Conservation (phyloP, 2,329 filamentous ascomycete species). For the Fusarium denticulatum region DNA sequence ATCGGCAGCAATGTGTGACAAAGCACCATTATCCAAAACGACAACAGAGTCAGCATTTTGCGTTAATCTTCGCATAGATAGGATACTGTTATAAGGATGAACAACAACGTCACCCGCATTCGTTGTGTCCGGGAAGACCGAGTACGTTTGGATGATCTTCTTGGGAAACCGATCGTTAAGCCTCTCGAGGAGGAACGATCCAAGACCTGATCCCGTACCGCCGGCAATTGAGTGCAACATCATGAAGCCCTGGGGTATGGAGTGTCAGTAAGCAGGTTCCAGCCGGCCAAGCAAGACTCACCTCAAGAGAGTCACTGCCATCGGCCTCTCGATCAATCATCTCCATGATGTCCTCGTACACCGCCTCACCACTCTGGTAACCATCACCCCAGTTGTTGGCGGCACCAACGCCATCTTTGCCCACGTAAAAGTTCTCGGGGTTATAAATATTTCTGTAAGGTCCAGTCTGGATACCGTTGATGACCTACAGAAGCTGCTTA, state of each 20-base stretch:
- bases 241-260: slow-evolving; percentile 82
- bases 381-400: slow-evolving; percentile 99
- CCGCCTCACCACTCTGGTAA: slow-evolving; percentile 89
- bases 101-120: slow-evolving; percentile 91
- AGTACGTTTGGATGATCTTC: slow-evolving; percentile 99
- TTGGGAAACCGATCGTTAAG: slow-evolving; percentile 98
- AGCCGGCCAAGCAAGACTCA: slow-evolving; percentile 3
- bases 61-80: slow-evolving; percentile 89
- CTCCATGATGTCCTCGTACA: slow-evolving; percentile 97
- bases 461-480: slow-evolving; percentile 91
- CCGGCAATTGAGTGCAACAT: slow-evolving; percentile 97
- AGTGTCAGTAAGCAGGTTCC: background rate
- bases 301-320: slow-evolving; percentile 95
- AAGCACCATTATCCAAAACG: slow-evolving; percentile 93
- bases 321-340: slow-evolving; percentile 99
- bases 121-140: slow-evolving; percentile 94
- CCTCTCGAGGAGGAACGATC: slow-evolving; percentile 92
- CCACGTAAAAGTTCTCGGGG: slow-evolving; percentile 97
- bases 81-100: slow-evolving; percentile 96
- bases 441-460: slow-evolving; percentile 99
- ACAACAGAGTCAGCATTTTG: slow-evolving; percentile 98
- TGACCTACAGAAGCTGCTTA: slow-evolving; percentile 64
- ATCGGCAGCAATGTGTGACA: slow-evolving; percentile 94
- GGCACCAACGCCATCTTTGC: slow-evolving; percentile 91
- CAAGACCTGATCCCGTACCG: slow-evolving; percentile 94